A percentile compares a stretch with the other conserved stretches of the same genome.
These are phyloP conservation scores for Coccomyxa sp. DNA, from an alignment of 139 green algal species.

Conservation along the genomic window DNA sequence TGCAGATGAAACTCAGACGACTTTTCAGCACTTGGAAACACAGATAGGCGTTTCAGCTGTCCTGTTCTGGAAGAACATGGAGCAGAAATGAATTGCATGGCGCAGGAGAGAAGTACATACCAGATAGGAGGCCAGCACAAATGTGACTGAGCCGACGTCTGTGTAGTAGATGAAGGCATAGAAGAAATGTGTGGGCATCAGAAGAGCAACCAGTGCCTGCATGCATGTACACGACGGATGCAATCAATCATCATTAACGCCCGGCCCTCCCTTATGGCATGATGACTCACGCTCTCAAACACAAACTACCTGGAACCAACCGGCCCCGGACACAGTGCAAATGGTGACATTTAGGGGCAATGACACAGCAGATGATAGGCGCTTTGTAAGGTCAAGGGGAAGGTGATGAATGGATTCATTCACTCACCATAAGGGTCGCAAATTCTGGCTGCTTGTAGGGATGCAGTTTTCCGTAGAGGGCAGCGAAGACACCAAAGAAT, in stretches of 20 bases:
- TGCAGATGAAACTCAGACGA: no score
- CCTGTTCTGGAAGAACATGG: no score
- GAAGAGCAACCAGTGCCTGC: conserved; percentile 29
- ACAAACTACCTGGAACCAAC: background rate
- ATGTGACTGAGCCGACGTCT: conserved; percentile 68
- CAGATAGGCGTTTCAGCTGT: no score
- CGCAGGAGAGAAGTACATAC: conserved; percentile 5
- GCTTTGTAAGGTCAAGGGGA: background rate
- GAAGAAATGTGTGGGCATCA: conserved; percentile 85
- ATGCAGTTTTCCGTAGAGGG: conserved; percentile 31
- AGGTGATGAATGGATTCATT: background rate
- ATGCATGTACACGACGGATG: background rate
- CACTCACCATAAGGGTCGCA: conserved; percentile 20
- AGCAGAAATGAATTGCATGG: no score
- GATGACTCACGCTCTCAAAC: background rate
- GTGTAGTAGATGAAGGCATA: conserved; percentile 92
- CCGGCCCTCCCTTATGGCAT: no score
- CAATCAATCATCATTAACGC: background rate
- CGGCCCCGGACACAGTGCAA: background rate
- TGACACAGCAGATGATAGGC: no score
- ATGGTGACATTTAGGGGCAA: no score
- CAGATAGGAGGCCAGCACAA: conserved; percentile 53
- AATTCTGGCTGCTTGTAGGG: background rate
- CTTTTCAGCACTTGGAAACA: no score
- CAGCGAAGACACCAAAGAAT: conserved; percentile 30